A percentile compares a stretch with the other conserved stretches of the same genome.
Evolutionary conservation across 1,139 yeast species (phyloP).

Genomic region (Debaryomyces coudertii): DNA sequence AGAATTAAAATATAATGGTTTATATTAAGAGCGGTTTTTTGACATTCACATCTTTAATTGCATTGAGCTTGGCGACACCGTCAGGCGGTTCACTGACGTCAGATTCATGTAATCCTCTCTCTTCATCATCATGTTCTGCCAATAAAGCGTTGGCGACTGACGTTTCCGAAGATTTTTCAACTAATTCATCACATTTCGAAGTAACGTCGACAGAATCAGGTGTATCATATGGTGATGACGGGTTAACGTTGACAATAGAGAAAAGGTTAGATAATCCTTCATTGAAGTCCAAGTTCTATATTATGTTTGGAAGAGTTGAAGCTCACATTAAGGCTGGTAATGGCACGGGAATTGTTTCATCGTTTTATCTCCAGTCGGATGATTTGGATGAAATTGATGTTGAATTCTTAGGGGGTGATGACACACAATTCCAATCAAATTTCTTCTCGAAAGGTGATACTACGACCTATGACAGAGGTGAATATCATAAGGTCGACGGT

Average conservation of each 20-base stretch:
- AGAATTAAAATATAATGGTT: slow-evolving; percentile 6
- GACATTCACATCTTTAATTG: background rate
- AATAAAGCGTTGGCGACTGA: slow-evolving; percentile 59
- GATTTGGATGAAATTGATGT: slow-evolving; percentile 81
- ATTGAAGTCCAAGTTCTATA: slow-evolving; percentile 67
- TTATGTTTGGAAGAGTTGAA: slow-evolving; percentile 81
- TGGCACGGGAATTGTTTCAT: slow-evolving; percentile 74
- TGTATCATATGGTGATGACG: slow-evolving; percentile 38
- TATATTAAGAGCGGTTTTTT: background rate
- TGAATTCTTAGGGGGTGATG: slow-evolving; percentile 78
- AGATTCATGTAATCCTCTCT: slow-evolving; percentile 32
- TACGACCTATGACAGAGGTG: slow-evolving; percentile 73
- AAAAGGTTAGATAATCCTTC: slow-evolving; percentile 72
- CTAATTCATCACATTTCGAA: slow-evolving; percentile 41
- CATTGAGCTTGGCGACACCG: slow-evolving; percentile 14
- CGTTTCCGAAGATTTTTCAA: slow-evolving; percentile 46
- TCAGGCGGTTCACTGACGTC: slow-evolving; percentile 4
- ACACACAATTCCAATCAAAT: slow-evolving; percentile 71
- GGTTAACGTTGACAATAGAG: slow-evolving; percentile 58
- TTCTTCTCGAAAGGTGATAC: slow-evolving; percentile 78
- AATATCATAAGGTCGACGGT: slow-evolving; percentile 47
- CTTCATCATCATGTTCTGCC: slow-evolving; percentile 31
- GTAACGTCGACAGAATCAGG: slow-evolving; percentile 21
- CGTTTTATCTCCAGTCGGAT: slow-evolving; percentile 76
- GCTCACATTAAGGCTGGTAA: slow-evolving; percentile 67